A percentile compares a stretch with the other conserved stretches of the same genome.
Conservation (phyloP, 306 rosid genomes). For the Begonia fuchsioides region DNA sequence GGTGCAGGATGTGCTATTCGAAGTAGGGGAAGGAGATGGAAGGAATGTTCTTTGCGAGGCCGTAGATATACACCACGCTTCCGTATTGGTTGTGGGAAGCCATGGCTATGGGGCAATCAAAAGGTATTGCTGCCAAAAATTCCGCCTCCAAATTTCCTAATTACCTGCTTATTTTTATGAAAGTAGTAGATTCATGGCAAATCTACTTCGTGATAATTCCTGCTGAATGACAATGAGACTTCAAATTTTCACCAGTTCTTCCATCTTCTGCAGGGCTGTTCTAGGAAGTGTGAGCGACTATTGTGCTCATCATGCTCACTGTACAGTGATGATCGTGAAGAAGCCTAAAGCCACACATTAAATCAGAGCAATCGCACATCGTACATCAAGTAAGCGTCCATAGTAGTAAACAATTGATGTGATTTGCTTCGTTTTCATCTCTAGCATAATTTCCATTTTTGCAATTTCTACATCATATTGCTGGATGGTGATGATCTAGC, state of each 20-base stretch:
- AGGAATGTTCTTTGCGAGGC: constrained; percentile 23
- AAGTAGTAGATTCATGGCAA: background rate
- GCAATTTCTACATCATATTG: no score
- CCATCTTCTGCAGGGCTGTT: background rate
- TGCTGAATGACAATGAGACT: background rate
- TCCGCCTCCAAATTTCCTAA: background rate
- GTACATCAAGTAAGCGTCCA: no score
- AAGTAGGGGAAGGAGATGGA: constrained; percentile 28
- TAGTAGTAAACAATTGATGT: no score
- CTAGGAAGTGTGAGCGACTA: constrained; percentile 1
- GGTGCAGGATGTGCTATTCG: constrained; percentile 14
- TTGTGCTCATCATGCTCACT: constrained; percentile 1
- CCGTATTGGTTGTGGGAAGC: constrained; percentile 28
- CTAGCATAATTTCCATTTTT: no score
- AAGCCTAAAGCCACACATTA: background rate
- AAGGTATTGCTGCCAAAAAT: constrained; percentile 24
- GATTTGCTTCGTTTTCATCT: no score
- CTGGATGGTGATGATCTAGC: no score
- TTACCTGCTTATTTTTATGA: background rate
- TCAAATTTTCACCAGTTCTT: background rate
- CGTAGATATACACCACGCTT: constrained; percentile 20
- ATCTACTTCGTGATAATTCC: background rate
- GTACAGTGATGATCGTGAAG: background rate
- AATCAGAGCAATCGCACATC: no score
- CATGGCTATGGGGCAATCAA: constrained; percentile 49